Evolutionary conservation across 352 stramenopile species (phyloP), one percentile per base, ranked within the genome.

Genomic region (Globisporangium solare): DNA sequence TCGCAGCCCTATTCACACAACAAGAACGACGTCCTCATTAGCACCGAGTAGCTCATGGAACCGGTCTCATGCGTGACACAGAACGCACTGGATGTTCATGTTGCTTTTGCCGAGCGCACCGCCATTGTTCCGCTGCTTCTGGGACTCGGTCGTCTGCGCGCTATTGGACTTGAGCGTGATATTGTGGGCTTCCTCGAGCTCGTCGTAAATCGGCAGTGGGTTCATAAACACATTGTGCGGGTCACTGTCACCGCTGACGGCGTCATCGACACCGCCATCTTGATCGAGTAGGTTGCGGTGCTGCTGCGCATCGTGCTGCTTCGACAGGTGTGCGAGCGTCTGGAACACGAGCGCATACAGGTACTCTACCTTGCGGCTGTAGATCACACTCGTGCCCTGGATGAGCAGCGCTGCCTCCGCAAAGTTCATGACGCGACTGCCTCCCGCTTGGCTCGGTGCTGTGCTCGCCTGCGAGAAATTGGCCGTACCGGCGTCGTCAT

Each of bases 341-440:
- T 97, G 86, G 67, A 95, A 96, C 50, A 97, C 91, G 1, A 98
- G 73, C 37, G 83, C 78, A 68, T 98, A 92, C 3, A 98, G 70
- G 61, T 98, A 97, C 70, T 98, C 92, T 39, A 98, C 92, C 66
- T 98, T 98, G 61, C 92, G 86, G 58, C 87, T 95, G 78, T 98
- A 98, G 49, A 97, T 92, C 76, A 96, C 73, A 17, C 79, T 90
- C 47, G 92, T 96, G 51, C 94, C 94, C 52, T 98, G 92, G 52
- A 98, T 89, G 51, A 98, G 75, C 42, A 98, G 67, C 43, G 94
- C 94, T 0, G 94, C 94, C 51, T 97, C 79, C 3, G 92, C 88
- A 78, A 98, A 98, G 66, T 98, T 97, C 60, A 95, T 89, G 32
- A 81, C 63, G 12, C 57, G 60, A 41, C 51, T 46, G n/a, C 21